Evolutionary conservation across 2,329 filamentous ascomycete species (phyloP).

Genomic region (Xylariaceae sp.): DNA sequence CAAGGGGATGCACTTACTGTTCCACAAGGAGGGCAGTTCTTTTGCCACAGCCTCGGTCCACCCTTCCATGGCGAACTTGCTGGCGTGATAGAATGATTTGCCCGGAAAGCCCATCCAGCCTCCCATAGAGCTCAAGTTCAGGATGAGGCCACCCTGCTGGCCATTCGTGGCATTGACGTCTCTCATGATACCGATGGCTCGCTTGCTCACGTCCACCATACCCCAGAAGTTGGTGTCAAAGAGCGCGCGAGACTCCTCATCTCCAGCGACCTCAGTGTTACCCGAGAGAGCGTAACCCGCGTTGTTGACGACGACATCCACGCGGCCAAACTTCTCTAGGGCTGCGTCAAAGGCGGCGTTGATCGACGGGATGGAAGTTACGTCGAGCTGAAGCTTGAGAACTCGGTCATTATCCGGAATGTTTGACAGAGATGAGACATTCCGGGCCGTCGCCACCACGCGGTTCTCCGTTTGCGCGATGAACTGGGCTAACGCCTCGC

Average conservation of each 20-base stretch:
- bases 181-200: conserved; percentile 38
- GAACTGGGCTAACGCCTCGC: conserved; percentile 1
- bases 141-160: conserved; percentile 46
- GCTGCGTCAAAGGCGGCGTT: conserved; percentile 34
- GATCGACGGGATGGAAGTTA: conserved; percentile 40
- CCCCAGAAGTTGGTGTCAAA: conserved; percentile 45
- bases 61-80: conserved; percentile 45
- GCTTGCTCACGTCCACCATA: conserved; percentile 37
- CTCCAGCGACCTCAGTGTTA: conserved; percentile 32
- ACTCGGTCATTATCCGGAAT: conserved; percentile 36
- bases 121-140: conserved; percentile 54
- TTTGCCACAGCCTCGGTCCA: conserved; percentile 44
- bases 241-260: conserved; percentile 33
- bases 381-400: conserved; percentile 46
- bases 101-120: conserved; percentile 36
- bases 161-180: conserved; percentile 30
- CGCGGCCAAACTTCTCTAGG: conserved; percentile 33
- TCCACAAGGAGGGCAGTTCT: conserved; percentile 42
- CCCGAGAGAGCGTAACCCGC: conserved; percentile 32
- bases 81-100: conserved; percentile 38
- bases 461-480: conserved; percentile 22
- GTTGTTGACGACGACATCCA: conserved; percentile 36
- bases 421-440: conserved; percentile 38
- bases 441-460: conserved; percentile 36
- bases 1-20: conserved; percentile 31